Base-by-base conservation (phyloP, 2,329 filamentous ascomycete genomes). In the Fusarium sp. region DNA sequence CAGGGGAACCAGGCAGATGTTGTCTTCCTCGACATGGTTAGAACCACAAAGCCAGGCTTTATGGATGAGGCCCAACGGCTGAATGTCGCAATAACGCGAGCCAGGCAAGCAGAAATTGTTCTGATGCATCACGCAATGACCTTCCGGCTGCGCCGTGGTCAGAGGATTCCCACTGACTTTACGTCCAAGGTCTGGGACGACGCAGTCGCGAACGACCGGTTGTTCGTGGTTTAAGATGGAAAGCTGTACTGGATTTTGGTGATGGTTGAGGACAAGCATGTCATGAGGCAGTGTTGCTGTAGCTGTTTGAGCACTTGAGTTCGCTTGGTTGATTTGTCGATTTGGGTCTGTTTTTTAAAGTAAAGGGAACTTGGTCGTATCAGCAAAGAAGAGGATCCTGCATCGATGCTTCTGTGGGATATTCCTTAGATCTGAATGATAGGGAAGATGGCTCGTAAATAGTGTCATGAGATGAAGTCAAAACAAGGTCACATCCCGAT, bases 1-100 rank as follows among this genome's bases (percentile, higher is more conserved):
- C 82, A 84, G 37, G 83, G 83, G 0, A 81, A 82, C 15, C 80
- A 85, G 57, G 82, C 83, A 0, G 83, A 85, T 39, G 74, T 83
- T 7, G 81, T 84, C 0, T 80, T 83, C 33, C 74, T 85, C 0
- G 83, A 85, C 70, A 76, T 84, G 63, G 82, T 84, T 4, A 74
- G 80, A n/a, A 79, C 79, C 0, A 72, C 69, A 1, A 72, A 72
- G 1, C 78, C 80, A 0, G 76, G 75, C 0, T 83, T 84, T 48
- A 79, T 83, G 70, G 78, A 84, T 21, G 78, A 84, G 17, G 73
- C 78, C 0, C 79, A 82, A 36, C 75, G 82, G 0, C 76, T 85
- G 4, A 83, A 82, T 17, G 82, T 85, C 0, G 81, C 81, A 0
- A 74, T 84, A 10, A 84, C 82, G 0, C 75, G 83, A 5, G 81